A percentile compares a stretch with the other conserved stretches of the same genome.
These are phyloP conservation scores for Rubia peregrina DNA, from an alignment of 305 asterid species.

Conservation along the genomic window DNA sequence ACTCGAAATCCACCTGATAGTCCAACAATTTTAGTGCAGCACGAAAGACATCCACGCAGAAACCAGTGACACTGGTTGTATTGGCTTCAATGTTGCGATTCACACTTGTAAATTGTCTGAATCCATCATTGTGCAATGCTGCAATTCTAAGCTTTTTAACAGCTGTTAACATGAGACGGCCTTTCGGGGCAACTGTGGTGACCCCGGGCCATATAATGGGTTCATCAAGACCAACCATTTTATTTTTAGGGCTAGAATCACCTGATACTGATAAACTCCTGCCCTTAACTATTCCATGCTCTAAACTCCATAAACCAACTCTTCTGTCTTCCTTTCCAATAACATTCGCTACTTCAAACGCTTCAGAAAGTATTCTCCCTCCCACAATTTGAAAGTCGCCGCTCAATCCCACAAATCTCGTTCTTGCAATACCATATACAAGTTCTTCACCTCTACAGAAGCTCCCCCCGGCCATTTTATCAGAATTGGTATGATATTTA, in stretches of 20 bases:
- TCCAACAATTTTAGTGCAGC: slow-evolving; percentile 21
- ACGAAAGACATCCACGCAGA: slow-evolving; percentile 22
- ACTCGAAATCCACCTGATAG: slow-evolving; percentile 22
- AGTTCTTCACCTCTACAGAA: neutral
- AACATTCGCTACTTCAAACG: slow-evolving; percentile 30
- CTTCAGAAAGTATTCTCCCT: slow-evolving; percentile 22
- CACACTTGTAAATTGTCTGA: slow-evolving; percentile 27
- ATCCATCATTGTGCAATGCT: slow-evolving; percentile 29
- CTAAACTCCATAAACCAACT: slow-evolving; percentile 34
- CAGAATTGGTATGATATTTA: neutral
- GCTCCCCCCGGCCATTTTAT: neutral
- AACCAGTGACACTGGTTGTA: slow-evolving; percentile 23
- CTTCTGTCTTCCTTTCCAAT: slow-evolving; percentile 27
- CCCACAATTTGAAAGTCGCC: slow-evolving; percentile 25
- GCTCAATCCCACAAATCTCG: slow-evolving; percentile 20
- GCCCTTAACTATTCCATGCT: slow-evolving; percentile 8
- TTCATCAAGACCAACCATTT: slow-evolving; percentile 10
- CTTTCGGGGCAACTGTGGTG: slow-evolving; percentile 27
- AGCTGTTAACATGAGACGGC: slow-evolving; percentile 31
- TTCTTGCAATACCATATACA: slow-evolving; percentile 18
- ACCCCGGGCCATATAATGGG: slow-evolving; percentile 49
- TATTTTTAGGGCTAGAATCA: neutral
- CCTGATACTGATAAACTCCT: slow-evolving; percentile 3
- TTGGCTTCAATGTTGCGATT: slow-evolving; percentile 19
- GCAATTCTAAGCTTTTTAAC: slow-evolving; percentile 36